Conservation (phyloP, 179 eudicot genomes). For the Gypsophila paniculata region DNA sequence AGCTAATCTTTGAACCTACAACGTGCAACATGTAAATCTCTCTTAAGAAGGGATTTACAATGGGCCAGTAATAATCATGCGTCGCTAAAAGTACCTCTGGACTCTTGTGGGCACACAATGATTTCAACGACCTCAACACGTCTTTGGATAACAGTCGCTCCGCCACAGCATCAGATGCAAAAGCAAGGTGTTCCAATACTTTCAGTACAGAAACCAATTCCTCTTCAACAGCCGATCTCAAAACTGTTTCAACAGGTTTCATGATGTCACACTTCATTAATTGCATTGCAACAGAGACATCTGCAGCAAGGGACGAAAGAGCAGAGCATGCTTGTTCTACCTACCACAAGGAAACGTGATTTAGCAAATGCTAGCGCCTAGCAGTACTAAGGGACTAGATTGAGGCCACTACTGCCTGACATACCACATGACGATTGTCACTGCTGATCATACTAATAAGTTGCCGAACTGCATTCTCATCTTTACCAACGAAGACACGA, state of each 20-base stretch:
- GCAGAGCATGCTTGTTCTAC: constrained; percentile 99
- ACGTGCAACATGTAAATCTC: constrained; percentile 20
- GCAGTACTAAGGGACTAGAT: constrained; percentile 2
- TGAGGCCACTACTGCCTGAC: constrained; percentile 19
- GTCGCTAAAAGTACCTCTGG: constrained; percentile 54
- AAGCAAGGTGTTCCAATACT: constrained; percentile 81
- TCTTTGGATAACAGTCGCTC: constrained; percentile 89
- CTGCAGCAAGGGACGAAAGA: constrained; percentile 86
- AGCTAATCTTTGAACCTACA: constrained; percentile 86
- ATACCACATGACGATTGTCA: constrained; percentile 94
- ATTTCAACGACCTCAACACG: constrained; percentile 71
- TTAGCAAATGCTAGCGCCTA: constrained; percentile 19
- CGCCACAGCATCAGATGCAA: constrained; percentile 80
- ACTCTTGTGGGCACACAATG: constrained; percentile 72
- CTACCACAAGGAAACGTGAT: constrained; percentile 35
- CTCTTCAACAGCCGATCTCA: constrained; percentile 64
- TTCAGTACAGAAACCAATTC: constrained; percentile 76
- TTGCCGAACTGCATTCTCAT: constrained; percentile 97
- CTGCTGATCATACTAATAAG: constrained; percentile 99
- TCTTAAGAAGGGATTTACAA: not conserved
- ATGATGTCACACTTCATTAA: constrained; percentile 90
- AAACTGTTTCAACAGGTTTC: constrained; percentile 82
- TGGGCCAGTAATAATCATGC: constrained; percentile 3
- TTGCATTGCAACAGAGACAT: constrained; percentile 72
- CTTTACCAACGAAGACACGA: constrained; percentile 82